These are phyloP conservation scores for Aspergillus latus DNA, from an alignment of 2,329 filamentous ascomycete genomes.

Conservation along the genomic window DNA sequence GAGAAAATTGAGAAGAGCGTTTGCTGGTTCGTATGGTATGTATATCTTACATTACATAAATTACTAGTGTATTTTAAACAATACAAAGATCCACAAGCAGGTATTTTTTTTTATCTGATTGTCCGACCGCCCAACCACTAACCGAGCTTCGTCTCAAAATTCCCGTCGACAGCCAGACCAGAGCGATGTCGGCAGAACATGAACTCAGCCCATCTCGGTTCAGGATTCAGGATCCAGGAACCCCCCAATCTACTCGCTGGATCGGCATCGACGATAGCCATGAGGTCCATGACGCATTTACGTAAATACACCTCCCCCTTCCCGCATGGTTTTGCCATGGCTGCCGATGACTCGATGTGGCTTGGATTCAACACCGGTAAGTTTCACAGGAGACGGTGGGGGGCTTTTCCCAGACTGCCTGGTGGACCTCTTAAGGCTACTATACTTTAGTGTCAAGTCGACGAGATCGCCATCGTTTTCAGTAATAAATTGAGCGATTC, in stretches of 20 bases:
- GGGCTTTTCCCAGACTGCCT: not conserved
- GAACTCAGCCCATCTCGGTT: constrained; percentile 5
- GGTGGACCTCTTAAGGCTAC: not conserved
- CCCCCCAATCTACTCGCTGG: not conserved
- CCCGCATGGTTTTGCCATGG: not conserved
- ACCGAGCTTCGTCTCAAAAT: not conserved
- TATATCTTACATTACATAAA: not conserved
- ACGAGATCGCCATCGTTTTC: not conserved
- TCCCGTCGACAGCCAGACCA: not conserved
- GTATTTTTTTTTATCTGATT: not conserved
- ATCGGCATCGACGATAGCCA: not conserved
- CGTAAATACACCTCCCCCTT: not conserved
- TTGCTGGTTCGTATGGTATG: not conserved
- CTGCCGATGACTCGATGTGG: not conserved
- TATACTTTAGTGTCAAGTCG: not conserved
- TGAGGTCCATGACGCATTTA: not conserved
- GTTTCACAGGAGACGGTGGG: constrained; percentile 4
- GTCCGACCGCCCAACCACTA: not conserved
- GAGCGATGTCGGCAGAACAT: not conserved
- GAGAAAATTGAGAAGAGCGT: not conserved
- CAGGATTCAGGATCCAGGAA: not conserved
- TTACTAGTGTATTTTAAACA: not conserved
- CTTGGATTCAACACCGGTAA: not conserved
- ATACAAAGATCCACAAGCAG: not conserved
- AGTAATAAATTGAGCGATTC: constrained; percentile 5